Evolutionary conservation across 441 rosid species (phyloP), one percentile per base, ranked within the genome.

Genomic region (Populus hybrid): DNA sequence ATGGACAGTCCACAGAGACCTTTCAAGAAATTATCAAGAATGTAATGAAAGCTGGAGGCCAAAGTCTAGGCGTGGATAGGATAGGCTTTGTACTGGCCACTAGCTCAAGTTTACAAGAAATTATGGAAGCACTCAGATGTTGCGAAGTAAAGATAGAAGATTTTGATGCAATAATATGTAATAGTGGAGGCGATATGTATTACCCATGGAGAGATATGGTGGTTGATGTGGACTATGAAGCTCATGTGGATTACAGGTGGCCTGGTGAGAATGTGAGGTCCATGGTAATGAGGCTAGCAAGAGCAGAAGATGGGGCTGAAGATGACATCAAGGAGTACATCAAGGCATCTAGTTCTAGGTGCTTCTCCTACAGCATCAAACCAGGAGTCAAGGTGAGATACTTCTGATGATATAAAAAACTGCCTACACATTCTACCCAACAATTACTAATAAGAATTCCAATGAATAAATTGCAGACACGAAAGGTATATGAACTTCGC

Each of bases 141-240:
- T 82, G 88, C 84, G 88, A 82, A 23, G 85, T 92, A 68, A 91
- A 88, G 69, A 78, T 86, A 79, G 92, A 89, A 80, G 96, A 92
- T 75, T 91, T 94, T 75, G 98, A 94, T 76, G 98, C 96, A 50
- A 75, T 92, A 57, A 85, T 89, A 83, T 94, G 98, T 81, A 94
- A 88, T 78, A 92, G 94, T 79, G 98, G 98, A 80, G 86, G 94
- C 79, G 92, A 89, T 78, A 82, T 92, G 85, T 88, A 86, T 77
- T 89, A 85, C 77, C 98, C 98, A 69, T 91, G 98, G 96, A 91
- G 76, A 81, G 96, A 92, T 67, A 86, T 89, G 92, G 88, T 75
- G 64, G 90, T 88, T 76, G 96, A 91, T 82, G 77, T 74, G 75
- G 94, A 91, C 78, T 92, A 91, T 23, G 96, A 89, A 81, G 92